phyloP scores from a whole-genome alignment of 2,329 filamentous ascomycete genomes.

The Ascomycota sp. region DNA sequence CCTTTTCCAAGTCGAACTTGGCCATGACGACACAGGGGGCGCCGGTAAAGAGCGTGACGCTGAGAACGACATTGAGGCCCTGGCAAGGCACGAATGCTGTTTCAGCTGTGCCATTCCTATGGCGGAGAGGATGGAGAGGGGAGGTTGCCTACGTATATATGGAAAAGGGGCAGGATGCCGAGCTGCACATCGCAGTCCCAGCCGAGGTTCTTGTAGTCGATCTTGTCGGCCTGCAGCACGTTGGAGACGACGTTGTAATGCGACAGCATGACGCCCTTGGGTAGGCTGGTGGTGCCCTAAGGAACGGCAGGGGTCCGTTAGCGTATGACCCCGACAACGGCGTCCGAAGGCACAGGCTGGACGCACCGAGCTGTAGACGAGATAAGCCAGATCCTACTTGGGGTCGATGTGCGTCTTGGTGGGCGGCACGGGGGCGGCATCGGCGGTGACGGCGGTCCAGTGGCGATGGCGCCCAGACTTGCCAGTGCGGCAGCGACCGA shows the following conservation, averaged over 20 bases:
- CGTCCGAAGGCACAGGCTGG: too few relatives aligned
- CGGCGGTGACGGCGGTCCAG: constrained; percentile 46
- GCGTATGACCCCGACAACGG: too few relatives aligned
- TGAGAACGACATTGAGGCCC: constrained; percentile 13
- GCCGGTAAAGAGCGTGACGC: constrained; percentile 28
- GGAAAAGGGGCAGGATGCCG: constrained; percentile 73
- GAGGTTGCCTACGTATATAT: constrained; percentile 52
- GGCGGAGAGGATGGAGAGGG: too few relatives aligned
- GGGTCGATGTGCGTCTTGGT: constrained; percentile 40
- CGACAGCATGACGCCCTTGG: constrained; percentile 77
- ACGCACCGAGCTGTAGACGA: constrained; percentile 57
- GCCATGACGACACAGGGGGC: constrained; percentile 51
- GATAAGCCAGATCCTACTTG: constrained; percentile 54
- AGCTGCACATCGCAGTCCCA: constrained; percentile 52
- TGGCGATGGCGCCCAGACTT: constrained; percentile 40
- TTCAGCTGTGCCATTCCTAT: too few relatives aligned
- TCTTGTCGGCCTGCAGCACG: constrained; percentile 29
- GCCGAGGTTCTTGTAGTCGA: constrained; percentile 33
- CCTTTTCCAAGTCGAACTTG: constrained; percentile 62
- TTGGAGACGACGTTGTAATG: constrained; percentile 73
- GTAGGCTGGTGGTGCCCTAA: constrained; percentile 65
- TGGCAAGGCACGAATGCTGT: constrained; percentile 1
- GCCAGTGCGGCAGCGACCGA: constrained; percentile 46
- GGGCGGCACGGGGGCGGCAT: constrained; percentile 31
- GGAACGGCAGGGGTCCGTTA: background rate